Evolutionary conservation across 1,139 yeast genomes (phyloP).

Genomic region (Kazachstania sp.): DNA sequence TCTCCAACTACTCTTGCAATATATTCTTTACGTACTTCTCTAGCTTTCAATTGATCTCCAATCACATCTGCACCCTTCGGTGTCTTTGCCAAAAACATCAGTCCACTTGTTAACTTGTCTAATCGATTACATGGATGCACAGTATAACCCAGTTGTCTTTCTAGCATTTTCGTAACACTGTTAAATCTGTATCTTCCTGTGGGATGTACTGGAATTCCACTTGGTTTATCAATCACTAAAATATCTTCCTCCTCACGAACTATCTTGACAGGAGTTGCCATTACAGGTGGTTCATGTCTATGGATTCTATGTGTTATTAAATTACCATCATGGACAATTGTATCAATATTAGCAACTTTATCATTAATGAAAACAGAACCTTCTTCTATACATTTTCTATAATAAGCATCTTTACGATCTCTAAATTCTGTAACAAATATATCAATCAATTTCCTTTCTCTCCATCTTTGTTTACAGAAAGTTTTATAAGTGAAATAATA

Average conservation of each 20-base stretch:
- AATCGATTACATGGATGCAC: constrained; percentile 89
- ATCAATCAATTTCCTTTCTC: constrained; percentile 68
- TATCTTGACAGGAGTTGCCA: constrained; percentile 59
- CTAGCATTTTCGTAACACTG: constrained; percentile 70
- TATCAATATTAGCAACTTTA: constrained; percentile 53
- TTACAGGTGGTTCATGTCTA: constrained; percentile 87
- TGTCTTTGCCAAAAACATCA: constrained; percentile 85
- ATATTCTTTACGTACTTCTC: constrained; percentile 76
- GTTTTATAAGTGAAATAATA: constrained; percentile 86
- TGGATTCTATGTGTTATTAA: constrained; percentile 77
- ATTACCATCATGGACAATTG: constrained; percentile 74
- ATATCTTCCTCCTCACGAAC: constrained; percentile 73
- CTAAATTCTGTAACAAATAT: constrained; percentile 79
- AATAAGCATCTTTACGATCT: constrained; percentile 64
- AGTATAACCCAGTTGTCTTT: constrained; percentile 51
- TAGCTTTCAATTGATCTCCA: constrained; percentile 65
- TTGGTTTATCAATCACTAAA: constrained; percentile 85
- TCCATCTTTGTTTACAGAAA: constrained; percentile 87
- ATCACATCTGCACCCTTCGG: constrained; percentile 74
- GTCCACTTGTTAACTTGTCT: constrained; percentile 86
- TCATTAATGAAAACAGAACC: constrained; percentile 74
- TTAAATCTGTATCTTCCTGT: constrained; percentile 88
- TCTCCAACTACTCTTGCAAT: constrained; percentile 82
- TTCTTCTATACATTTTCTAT: constrained; percentile 53
- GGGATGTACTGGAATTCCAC: constrained; percentile 95